These are phyloP conservation scores for Boletus coccyginus DNA, from an alignment of 768 basidiomycete genomes.

Conservation along the genomic window DNA sequence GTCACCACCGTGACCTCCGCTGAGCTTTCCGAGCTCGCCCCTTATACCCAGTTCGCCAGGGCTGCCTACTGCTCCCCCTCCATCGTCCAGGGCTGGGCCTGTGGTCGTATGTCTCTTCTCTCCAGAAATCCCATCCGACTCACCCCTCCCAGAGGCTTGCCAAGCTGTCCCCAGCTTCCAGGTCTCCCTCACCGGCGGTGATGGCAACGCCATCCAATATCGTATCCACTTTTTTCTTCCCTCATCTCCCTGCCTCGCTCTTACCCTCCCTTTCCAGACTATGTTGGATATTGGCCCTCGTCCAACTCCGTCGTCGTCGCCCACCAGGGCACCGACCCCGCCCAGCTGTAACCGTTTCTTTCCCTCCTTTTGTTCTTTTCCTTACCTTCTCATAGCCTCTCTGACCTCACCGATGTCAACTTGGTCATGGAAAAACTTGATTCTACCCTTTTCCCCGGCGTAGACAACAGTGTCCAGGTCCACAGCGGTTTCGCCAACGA, in stretches of 20 bases:
- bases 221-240: slow-evolving; percentile 32
- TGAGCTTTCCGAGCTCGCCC: slow-evolving; percentile 38
- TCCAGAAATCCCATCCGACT: background rate
- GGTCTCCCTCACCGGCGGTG: slow-evolving; percentile 43
- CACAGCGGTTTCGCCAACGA: slow-evolving; percentile 54
- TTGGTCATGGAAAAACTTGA: slow-evolving; percentile 40
- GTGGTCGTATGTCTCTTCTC: slow-evolving; percentile 35
- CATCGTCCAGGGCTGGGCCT: slow-evolving; percentile 40
- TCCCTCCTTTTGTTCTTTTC: background rate
- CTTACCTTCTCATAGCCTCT: slow-evolving; percentile 33
- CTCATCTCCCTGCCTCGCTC: background rate
- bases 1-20: slow-evolving; percentile 27
- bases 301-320: slow-evolving; percentile 54
- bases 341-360: slow-evolving; percentile 40
- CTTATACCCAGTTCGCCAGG: slow-evolving; percentile 51
- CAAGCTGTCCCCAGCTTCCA: slow-evolving; percentile 43
- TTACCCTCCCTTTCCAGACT: slow-evolving; percentile 34
- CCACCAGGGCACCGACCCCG: slow-evolving; percentile 61
- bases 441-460: slow-evolving; percentile 52
- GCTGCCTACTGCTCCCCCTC: slow-evolving; percentile 51
- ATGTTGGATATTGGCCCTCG: slow-evolving; percentile 54
- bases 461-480: slow-evolving; percentile 41
- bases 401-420: slow-evolving; percentile 50
- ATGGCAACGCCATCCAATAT: slow-evolving; percentile 46
- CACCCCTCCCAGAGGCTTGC: slow-evolving; percentile 22